These are phyloP conservation scores for Platanus orientalis DNA, from an alignment of 164 flowering plant species.

Conservation along the genomic window DNA sequence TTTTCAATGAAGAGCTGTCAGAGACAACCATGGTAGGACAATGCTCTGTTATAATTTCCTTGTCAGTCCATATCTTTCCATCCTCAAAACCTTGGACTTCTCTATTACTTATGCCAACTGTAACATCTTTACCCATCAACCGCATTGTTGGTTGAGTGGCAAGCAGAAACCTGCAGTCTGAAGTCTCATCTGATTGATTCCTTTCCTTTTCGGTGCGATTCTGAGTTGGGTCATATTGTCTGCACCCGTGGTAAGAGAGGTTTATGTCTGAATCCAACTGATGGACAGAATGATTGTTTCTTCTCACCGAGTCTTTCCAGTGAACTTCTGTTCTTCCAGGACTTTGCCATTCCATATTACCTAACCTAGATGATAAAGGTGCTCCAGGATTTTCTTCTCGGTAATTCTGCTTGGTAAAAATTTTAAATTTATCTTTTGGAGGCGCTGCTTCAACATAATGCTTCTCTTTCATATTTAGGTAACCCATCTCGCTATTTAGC, in stretches of 20 bases:
- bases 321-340: slow-evolving; percentile 19
- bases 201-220: slow-evolving; percentile 18
- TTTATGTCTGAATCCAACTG: slow-evolving; percentile 23
- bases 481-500: slow-evolving; percentile 8
- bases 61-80: slow-evolving; percentile 43
- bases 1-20: slow-evolving; percentile 12
- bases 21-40: slow-evolving; percentile 5
- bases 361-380: slow-evolving; percentile 23
- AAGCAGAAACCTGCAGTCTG: slow-evolving; percentile 13
- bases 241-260: slow-evolving; percentile 11
- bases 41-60: slow-evolving; percentile 37
- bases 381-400: slow-evolving; percentile 11
- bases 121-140: slow-evolving; percentile 72
- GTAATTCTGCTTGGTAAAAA: slow-evolving; percentile 23
- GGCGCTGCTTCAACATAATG: slow-evolving; percentile 14
- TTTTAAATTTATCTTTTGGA: slow-evolving; percentile 22
- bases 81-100: slow-evolving; percentile 27
- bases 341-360: slow-evolving; percentile 14
- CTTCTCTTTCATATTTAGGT: slow-evolving; percentile 18
- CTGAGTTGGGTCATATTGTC: slow-evolving; percentile 21
- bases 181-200: slow-evolving; percentile 15
- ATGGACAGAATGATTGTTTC: slow-evolving; percentile 12
- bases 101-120: slow-evolving; percentile 36
- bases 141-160: slow-evolving; percentile 48
- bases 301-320: slow-evolving; percentile 14